A percentile compares a stretch with the other conserved stretches of the same genome.
phyloP scores from a whole-genome alignment of 2,329 filamentous ascomycete genomes.

The Colletotrichum somersetense region DNA sequence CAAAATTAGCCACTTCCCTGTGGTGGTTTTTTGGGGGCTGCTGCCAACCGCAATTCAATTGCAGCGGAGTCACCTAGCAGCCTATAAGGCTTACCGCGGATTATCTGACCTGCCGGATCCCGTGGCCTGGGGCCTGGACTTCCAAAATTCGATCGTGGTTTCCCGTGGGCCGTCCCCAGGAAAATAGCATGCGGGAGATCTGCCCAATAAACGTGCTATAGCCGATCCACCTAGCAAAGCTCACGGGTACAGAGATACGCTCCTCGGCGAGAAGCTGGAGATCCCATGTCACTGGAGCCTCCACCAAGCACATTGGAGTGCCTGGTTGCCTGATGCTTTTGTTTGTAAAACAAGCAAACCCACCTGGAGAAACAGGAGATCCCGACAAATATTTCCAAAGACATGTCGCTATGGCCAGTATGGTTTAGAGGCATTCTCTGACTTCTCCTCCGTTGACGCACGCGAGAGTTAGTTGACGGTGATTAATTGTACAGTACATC shows the following conservation, averaged over 20 bases:
- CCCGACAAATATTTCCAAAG: background rate
- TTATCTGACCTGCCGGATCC: conserved; percentile 20
- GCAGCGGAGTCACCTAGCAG: background rate
- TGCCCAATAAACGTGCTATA: conserved; percentile 22
- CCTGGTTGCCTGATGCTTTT: conserved; percentile 11
- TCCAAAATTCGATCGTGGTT: conserved; percentile 32
- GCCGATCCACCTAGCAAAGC: conserved; percentile 10
- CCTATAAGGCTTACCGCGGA: conserved; percentile 2
- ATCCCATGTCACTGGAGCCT: conserved; percentile 32
- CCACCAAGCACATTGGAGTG: conserved; percentile 1
- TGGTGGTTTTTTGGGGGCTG: conserved; percentile 10
- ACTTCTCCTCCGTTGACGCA: background rate
- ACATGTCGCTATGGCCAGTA: no score
- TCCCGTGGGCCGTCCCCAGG: conserved; percentile 17
- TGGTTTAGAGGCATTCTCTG: background rate
- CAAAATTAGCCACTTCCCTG: conserved; percentile 32
- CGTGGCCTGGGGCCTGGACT: conserved; percentile 29
- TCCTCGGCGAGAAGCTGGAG: background rate
- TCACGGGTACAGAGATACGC: conserved; percentile 14
- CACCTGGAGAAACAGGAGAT: background rate
- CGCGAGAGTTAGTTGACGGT: background rate
- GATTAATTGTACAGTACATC: background rate
- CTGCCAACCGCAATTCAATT: conserved; percentile 15
- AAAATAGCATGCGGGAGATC: conserved; percentile 34
- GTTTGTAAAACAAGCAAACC: background rate